Conservation (phyloP, 495 filamentous ascomycete genomes). For the Daldinia bambusicola region DNA sequence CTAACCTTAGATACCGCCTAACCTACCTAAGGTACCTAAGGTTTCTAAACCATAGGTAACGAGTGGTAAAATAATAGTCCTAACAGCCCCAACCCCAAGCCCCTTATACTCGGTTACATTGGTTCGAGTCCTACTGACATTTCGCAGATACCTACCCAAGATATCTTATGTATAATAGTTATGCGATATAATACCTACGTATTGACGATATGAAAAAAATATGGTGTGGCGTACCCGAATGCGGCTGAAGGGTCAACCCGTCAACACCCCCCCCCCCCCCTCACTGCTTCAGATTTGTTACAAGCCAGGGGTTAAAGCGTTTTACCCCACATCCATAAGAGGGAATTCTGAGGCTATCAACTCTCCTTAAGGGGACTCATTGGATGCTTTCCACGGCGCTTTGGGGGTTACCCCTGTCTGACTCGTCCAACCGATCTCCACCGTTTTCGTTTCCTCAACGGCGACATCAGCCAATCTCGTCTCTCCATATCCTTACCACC, state of each 20-base stretch:
- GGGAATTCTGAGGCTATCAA: slow-evolving; percentile 36
- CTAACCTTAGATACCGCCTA: background rate
- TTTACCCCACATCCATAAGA: slow-evolving; percentile 45
- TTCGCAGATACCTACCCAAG: background rate
- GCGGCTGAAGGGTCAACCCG: slow-evolving; percentile 38
- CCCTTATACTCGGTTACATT: background rate
- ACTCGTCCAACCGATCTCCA: slow-evolving; percentile 27
- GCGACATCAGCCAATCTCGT: slow-evolving; percentile 40
- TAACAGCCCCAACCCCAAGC: too few relatives aligned
- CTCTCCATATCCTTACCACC: slow-evolving; percentile 42
- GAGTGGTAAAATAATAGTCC: too few relatives aligned
- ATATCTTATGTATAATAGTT: background rate
- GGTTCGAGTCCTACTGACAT: background rate
- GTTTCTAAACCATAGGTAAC: too few relatives aligned
- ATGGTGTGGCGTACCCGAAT: slow-evolving; percentile 33
- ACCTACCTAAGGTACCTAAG: background rate
- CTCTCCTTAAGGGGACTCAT: slow-evolving; percentile 18
- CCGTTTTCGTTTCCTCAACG: background rate
- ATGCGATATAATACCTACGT: too few relatives aligned
- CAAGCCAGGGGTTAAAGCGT: slow-evolving; percentile 58
- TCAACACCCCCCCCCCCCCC: background rate
- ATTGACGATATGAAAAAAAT: background rate
- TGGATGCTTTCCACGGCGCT: background rate
- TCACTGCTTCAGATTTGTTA: slow-evolving; percentile 60
- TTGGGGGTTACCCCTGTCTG: slow-evolving; percentile 19